These are phyloP conservation scores for Penicillium alfredii DNA, from an alignment of 495 filamentous ascomycete species.

Conservation along the genomic window DNA sequence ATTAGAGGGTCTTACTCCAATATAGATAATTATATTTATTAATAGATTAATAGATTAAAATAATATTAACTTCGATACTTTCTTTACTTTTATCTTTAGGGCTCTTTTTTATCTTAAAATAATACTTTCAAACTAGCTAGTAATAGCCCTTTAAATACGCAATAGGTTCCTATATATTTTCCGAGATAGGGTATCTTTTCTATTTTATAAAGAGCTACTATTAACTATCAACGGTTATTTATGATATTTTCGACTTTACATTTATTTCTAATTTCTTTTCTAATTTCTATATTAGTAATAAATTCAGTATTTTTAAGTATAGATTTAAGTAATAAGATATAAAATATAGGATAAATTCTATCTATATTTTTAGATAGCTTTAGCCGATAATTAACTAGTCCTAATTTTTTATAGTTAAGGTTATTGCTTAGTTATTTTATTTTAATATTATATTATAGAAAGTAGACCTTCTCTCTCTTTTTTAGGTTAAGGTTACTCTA, in stretches of 20 bases:
- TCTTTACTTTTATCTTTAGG: no score
- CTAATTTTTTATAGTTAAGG: slow-evolving; percentile 7
- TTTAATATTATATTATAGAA: slow-evolving; percentile 4
- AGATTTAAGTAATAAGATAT: no score
- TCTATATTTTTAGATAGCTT: slow-evolving; percentile 5
- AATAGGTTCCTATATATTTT: no score
- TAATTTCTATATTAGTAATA: no score
- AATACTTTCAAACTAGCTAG: slow-evolving; percentile 5
- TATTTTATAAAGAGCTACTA: slow-evolving; percentile 3
- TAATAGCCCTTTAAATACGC: slow-evolving; percentile 1
- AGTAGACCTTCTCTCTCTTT: no score
- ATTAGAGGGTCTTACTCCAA: no score
- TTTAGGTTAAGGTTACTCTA: slow-evolving; percentile 2
- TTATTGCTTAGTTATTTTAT: slow-evolving; percentile 4
- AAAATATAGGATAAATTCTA: slow-evolving; percentile 5
- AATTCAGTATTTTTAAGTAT: no score
- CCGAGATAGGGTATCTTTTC: slow-evolving; percentile 6
- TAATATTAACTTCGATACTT: no score
- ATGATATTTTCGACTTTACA: slow-evolving; percentile 5
- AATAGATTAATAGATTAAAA: no score
- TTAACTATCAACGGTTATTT: not conserved
- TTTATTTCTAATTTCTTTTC: slow-evolving; percentile 7
- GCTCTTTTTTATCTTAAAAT: not conserved
- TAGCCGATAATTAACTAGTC: slow-evolving; percentile 8
- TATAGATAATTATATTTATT: no score